Conservation (phyloP, 345 rosid genomes). For the Trapa bicornis region DNA sequence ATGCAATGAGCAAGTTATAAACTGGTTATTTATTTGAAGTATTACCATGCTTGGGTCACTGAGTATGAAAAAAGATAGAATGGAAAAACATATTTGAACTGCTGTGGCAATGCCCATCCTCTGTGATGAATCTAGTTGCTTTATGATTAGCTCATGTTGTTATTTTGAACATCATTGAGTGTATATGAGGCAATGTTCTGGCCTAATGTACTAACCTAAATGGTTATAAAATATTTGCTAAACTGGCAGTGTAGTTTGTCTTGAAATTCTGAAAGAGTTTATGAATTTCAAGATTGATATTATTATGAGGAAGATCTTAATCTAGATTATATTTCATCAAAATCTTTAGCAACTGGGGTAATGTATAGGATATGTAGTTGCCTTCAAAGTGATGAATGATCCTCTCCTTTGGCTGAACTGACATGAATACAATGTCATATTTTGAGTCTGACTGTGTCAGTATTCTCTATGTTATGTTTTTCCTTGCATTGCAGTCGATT, state of each 20-base stretch:
- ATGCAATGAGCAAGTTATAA: too few relatives aligned
- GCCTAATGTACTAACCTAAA: neutral
- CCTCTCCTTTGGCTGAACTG: neutral
- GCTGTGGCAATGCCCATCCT: neutral
- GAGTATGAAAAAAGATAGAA: too few relatives aligned
- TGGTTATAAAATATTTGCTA: neutral
- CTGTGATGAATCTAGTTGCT: neutral
- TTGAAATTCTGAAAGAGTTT: neutral
- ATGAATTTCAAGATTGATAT: neutral
- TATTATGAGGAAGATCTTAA: neutral
- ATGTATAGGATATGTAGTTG: neutral
- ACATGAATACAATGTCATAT: neutral
- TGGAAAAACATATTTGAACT: neutral
- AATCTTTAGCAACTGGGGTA: neutral
- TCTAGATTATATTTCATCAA: neutral
- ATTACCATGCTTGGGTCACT: too few relatives aligned
- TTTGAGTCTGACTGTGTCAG: neutral
- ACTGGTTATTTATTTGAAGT: too few relatives aligned
- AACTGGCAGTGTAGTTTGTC: neutral
- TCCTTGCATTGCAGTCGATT: slow-evolving; percentile 54
- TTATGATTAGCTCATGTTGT: neutral
- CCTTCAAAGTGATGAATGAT: neutral
- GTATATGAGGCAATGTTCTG: neutral
- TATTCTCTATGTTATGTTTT: slow-evolving; percentile 6
- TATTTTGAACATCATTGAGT: neutral